phyloP scores from a whole-genome alignment of 1,284 basidiomycete species.

The Coniferiporia sulphurascens region DNA sequence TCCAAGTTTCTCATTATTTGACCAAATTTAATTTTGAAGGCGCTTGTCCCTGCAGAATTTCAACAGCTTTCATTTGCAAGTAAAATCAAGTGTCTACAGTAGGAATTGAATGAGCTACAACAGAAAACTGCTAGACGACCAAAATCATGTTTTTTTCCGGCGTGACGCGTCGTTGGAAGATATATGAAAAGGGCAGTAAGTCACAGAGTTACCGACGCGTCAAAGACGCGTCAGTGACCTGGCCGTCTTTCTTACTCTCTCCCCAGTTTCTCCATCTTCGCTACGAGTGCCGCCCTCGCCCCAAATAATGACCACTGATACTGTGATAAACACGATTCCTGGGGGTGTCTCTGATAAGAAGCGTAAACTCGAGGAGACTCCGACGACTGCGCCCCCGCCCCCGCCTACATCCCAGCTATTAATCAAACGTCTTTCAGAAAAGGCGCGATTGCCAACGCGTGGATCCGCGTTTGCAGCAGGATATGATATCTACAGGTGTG shows the following conservation, averaged over 20 bases:
- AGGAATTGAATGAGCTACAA: too few relatives aligned
- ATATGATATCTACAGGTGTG: slow-evolving; percentile 88
- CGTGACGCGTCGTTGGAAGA: too few relatives aligned
- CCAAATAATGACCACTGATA: background rate
- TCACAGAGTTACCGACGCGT: background rate
- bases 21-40: too few relatives aligned
- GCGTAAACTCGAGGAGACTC: slow-evolving; percentile 13
- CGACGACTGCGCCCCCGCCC: background rate
- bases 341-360: slow-evolving; percentile 15
- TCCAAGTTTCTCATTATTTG: too few relatives aligned
- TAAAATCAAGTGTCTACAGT: too few relatives aligned
- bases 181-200: too few relatives aligned
- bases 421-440: slow-evolving; percentile 80
- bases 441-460: slow-evolving; percentile 82
- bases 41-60: too few relatives aligned
- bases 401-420: slow-evolving; percentile 55
- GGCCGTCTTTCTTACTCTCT: background rate
- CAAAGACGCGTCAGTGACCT: background rate
- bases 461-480: slow-evolving; percentile 87
- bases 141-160: too few relatives aligned
- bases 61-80: too few relatives aligned
- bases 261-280: too few relatives aligned
- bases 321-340: slow-evolving; percentile 3
- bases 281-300: background rate
- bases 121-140: too few relatives aligned